A percentile compares a stretch with the other conserved stretches of the same genome.
These are phyloP conservation scores for Floccularia luteovirens DNA, from an alignment of 768 basidiomycete genomes.

Conservation along the genomic window DNA sequence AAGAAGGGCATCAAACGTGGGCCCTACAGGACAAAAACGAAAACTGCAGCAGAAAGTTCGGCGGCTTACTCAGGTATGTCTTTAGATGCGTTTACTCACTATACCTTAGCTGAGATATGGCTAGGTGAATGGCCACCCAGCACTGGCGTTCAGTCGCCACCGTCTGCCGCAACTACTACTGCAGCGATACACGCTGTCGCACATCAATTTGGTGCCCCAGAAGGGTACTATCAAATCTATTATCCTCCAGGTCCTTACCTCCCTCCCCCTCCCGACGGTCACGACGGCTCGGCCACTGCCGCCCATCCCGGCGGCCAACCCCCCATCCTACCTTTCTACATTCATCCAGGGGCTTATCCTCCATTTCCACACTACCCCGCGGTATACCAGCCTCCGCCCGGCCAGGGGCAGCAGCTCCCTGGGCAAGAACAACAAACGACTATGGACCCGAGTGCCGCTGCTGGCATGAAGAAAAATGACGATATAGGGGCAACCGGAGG, in stretches of 20 bases:
- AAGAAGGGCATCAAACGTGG: conserved; percentile 87
- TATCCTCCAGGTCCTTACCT: conserved; percentile 28
- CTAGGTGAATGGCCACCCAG: conserved; percentile 23
- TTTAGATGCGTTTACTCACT: conserved; percentile 1
- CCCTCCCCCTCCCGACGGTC: conserved; percentile 24
- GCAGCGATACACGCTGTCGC: conserved; percentile 23
- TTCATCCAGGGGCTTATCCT: conserved; percentile 27
- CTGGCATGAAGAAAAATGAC: too few species aligned
- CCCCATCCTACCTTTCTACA: conserved; percentile 29
- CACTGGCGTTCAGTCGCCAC: conserved; percentile 13
- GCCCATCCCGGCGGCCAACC: conserved; percentile 26
- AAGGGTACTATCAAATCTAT: conserved; percentile 33
- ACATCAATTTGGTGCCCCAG: conserved; percentile 21
- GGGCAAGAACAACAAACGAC: conserved; percentile 15
- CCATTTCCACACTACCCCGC: conserved; percentile 28
- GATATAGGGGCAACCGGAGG: too few species aligned
- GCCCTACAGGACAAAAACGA: conserved; percentile 68
- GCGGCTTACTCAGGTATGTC: conserved; percentile 10
- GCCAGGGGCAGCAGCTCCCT: conserved; percentile 10
- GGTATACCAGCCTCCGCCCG: conserved; percentile 20
- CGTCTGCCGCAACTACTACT: conserved; percentile 15
- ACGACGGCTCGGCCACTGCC: conserved; percentile 19
- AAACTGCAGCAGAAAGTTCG: conserved; percentile 16
- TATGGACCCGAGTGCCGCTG: conserved; percentile 19
- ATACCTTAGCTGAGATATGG: conserved; percentile 3